These are phyloP conservation scores for Globisporangium polare DNA, from an alignment of 352 stramenopile genomes.

Conservation along the genomic window DNA sequence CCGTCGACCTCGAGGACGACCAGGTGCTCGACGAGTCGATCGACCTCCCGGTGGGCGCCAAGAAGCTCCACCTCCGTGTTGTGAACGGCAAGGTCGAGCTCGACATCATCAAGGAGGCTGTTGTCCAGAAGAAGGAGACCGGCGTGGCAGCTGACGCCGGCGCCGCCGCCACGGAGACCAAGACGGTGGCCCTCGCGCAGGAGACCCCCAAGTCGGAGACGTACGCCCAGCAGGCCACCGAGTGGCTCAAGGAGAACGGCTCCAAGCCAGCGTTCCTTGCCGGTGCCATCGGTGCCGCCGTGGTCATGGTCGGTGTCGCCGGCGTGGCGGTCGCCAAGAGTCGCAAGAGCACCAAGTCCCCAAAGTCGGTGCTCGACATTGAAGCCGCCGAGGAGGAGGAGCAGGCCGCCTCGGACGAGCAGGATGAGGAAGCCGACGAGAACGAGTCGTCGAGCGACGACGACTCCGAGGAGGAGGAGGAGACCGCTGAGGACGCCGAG, in stretches of 20 bases:
- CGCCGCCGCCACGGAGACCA: conserved; percentile 14
- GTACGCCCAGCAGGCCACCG: conserved; percentile 31
- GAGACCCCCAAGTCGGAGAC: conserved; percentile 26
- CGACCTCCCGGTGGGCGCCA: conserved; percentile 39
- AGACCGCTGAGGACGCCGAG: conserved; percentile 22
- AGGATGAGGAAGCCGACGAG: conserved; percentile 36
- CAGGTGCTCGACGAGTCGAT: conserved; percentile 42
- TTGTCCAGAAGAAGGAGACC: conserved; percentile 16
- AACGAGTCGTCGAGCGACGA: conserved; percentile 24
- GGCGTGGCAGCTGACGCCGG: neutral
- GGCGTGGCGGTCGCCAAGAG: conserved; percentile 41
- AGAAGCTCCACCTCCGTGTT: conserved; percentile 42
- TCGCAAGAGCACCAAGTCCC: conserved; percentile 32
- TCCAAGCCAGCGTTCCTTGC: conserved; percentile 34
- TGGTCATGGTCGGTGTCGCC: conserved; percentile 39
- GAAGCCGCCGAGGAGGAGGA: conserved; percentile 29
- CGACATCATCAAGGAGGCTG: conserved; percentile 41
- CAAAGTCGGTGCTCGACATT: conserved; percentile 38
- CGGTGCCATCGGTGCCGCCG: conserved; percentile 39
- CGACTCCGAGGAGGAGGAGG: conserved; percentile 37
- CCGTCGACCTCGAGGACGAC: conserved; percentile 37
- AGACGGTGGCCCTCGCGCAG: conserved; percentile 13
- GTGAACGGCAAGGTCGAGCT: conserved; percentile 46
- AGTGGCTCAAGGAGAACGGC: conserved; percentile 37
- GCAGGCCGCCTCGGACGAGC: conserved; percentile 32